A percentile compares a stretch with the other conserved stretches of the same genome.
Conservation (phyloP, 345 rosid species). For the Garcia nutans region DNA sequence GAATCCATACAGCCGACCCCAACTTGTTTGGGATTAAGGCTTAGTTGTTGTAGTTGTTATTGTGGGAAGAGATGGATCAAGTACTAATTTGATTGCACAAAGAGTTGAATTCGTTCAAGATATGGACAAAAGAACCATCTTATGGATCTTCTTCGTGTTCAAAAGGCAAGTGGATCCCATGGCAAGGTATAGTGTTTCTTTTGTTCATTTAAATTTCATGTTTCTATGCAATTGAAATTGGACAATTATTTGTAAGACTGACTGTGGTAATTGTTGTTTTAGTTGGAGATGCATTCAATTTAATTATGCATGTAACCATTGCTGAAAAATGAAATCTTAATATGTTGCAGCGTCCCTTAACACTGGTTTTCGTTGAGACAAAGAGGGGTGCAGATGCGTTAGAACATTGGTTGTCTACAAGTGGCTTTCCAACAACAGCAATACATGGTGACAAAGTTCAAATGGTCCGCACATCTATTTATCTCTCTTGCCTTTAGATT, state of each 20-base stretch:
- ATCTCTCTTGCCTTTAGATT: background rate
- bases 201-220: background rate
- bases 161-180: conserved; percentile 13
- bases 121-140: conserved; percentile 42
- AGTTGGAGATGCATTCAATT: background rate
- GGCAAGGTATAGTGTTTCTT: conserved; percentile 27
- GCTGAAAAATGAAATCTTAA: background rate
- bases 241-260: no score
- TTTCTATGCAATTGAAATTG: background rate
- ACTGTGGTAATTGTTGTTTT: background rate
- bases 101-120: conserved; percentile 49
- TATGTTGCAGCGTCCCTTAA: conserved; percentile 39
- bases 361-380: conserved; percentile 56
- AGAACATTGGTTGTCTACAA: conserved; percentile 37
- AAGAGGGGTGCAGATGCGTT: conserved; percentile 58
- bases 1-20: no score
- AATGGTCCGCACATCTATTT: conserved; percentile 26
- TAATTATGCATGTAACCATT: background rate
- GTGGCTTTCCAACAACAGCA: conserved; percentile 44
- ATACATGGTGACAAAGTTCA: conserved; percentile 62
- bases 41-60: no score
- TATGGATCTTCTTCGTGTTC: conserved; percentile 34
- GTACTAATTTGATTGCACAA: conserved; percentile 47
- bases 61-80: no score
- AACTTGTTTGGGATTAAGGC: no score